A percentile compares a stretch with the other conserved stretches of the same genome.
These are phyloP conservation scores for Rhizoctonia solani DNA, from an alignment of 1,284 basidiomycete genomes.

Conservation along the genomic window DNA sequence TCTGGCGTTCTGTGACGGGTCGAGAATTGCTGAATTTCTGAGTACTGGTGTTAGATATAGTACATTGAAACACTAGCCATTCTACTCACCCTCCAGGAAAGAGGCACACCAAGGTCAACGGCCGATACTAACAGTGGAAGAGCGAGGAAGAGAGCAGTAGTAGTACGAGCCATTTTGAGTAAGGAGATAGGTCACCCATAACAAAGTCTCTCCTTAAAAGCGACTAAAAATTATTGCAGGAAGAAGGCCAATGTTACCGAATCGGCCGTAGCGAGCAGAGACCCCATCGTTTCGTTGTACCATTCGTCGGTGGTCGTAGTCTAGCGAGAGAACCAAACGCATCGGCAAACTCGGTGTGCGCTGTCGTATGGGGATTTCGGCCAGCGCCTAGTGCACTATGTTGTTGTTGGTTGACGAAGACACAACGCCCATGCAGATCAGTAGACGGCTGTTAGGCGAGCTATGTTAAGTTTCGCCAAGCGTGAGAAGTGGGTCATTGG, in stretches of 20 bases:
- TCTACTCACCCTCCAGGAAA: conserved; percentile 21
- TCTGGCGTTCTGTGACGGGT: conserved; percentile 11
- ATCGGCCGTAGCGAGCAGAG: background rate
- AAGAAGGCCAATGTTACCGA: background rate
- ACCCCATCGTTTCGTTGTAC: background rate
- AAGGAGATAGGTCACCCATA: background rate
- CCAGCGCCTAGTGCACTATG: no score
- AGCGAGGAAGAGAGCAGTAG: background rate
- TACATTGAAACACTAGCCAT: background rate
- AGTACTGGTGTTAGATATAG: background rate
- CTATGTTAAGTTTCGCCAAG: background rate
- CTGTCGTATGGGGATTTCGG: no score
- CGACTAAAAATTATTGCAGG: background rate
- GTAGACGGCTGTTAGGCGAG: conserved; percentile 3
- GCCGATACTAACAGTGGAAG: background rate
- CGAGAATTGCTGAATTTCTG: conserved; percentile 29
- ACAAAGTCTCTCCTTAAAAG: background rate
- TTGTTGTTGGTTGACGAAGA: background rate
- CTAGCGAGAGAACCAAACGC: conserved; percentile 1
- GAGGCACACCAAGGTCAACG: background rate
- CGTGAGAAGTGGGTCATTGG: background rate
- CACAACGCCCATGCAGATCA: background rate
- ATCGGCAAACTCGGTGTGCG: no score
- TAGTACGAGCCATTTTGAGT: background rate
- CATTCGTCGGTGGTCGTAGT: background rate